These are phyloP conservation scores for Hibiscus mutabilis DNA, from an alignment of 345 rosid genomes.

Conservation along the genomic window DNA sequence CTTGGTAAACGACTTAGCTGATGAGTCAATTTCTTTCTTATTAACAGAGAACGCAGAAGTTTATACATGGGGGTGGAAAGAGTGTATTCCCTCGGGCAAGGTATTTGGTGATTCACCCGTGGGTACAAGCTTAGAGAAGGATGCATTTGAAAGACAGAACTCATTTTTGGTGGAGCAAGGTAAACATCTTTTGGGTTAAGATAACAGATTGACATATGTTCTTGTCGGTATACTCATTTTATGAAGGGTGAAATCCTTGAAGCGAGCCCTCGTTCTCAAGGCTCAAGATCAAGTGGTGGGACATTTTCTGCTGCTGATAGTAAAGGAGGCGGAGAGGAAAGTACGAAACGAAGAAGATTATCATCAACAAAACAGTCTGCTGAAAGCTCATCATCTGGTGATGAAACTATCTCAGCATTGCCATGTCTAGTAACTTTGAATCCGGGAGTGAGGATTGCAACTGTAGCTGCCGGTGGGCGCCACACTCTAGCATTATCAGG, in stretches of 20 bases:
- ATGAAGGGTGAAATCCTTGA: constrained; percentile 16
- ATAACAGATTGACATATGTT: neutral
- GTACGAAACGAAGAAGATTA: constrained; percentile 60
- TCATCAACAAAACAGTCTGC: constrained; percentile 63
- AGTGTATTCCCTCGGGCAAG: constrained; percentile 91
- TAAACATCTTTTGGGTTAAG: constrained; percentile 17
- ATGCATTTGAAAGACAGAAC: constrained; percentile 47
- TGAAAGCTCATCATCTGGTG: constrained; percentile 65
- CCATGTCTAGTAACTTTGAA: constrained; percentile 86
- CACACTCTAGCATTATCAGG: constrained; percentile 96
- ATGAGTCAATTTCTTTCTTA: constrained; percentile 10
- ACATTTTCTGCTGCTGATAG: constrained; percentile 32
- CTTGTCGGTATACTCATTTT: constrained; percentile 14
- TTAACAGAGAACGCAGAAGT: constrained; percentile 63
- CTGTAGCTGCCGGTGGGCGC: constrained; percentile 97
- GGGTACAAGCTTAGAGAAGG: constrained; percentile 37
- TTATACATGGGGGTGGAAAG: constrained; percentile 99
- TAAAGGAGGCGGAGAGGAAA: constrained; percentile 53
- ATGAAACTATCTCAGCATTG: constrained; percentile 66
- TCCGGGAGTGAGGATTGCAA: constrained; percentile 74
- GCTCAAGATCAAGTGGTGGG: constrained; percentile 44
- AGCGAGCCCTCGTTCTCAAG: constrained; percentile 61
- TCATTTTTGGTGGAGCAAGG: constrained; percentile 65
- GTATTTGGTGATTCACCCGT: constrained; percentile 47
- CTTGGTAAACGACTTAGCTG: neutral